These are phyloP conservation scores for Nadsonia commutata DNA, from an alignment of 1,139 yeast genomes.

Conservation along the genomic window DNA sequence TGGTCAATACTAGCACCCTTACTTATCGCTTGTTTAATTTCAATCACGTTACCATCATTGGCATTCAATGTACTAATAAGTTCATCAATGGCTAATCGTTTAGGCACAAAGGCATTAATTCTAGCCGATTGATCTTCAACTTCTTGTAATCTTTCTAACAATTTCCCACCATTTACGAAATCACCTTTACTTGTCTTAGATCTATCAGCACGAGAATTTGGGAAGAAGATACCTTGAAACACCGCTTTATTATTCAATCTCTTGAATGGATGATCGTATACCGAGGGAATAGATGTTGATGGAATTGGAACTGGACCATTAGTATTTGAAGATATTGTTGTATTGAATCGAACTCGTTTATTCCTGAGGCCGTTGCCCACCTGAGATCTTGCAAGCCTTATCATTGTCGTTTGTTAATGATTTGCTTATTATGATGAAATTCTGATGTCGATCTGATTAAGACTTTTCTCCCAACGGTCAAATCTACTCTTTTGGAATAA, in stretches of 20 bases:
- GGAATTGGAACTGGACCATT: not conserved
- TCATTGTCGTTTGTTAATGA: too few species aligned
- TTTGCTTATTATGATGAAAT: too few species aligned
- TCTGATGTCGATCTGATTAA: too few species aligned
- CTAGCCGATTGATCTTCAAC: not conserved
- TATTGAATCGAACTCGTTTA: too few species aligned
- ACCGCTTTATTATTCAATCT: not conserved
- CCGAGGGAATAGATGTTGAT: not conserved
- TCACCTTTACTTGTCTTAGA: not conserved
- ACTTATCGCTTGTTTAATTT: not conserved
- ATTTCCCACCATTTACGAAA: not conserved
- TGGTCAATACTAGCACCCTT: not conserved
- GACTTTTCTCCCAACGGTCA: too few species aligned
- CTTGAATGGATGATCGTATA: not conserved
- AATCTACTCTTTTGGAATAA: too few species aligned
- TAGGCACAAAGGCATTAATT: not conserved
- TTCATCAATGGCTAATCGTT: not conserved
- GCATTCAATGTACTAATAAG: not conserved
- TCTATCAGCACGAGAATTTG: not conserved
- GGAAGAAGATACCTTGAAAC: not conserved
- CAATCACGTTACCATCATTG: not conserved
- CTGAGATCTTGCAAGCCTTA: too few species aligned
- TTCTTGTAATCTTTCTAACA: not conserved
- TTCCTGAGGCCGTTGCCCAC: too few species aligned
- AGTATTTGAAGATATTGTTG: too few species aligned